Evolutionary conservation across 176 grass and related monocot genomes (phyloP), one percentile per base, ranked within the genome.

Genomic region (Lolium perenne): DNA sequence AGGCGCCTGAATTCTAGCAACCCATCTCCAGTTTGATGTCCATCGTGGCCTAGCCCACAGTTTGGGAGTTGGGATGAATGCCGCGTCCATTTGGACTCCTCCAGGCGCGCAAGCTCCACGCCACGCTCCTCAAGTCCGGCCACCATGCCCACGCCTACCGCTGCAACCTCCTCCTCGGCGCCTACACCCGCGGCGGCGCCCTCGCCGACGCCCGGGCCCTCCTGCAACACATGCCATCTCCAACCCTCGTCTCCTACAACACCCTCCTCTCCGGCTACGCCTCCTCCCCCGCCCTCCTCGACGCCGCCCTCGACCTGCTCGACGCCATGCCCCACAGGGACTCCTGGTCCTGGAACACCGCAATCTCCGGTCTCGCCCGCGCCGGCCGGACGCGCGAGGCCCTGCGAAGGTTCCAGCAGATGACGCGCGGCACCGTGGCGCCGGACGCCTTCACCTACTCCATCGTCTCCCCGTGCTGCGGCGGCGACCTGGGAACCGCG

Each of bases 331-430:
- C 53, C 11, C 10, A 78, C 17, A 57, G 18, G 32, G 74, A 75
- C 17, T 32, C 74, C 25, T 75, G 72, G 47, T 77, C 74, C 25
- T 55, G 74, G 74, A 77, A 77, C 74, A 77, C 74, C 26, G 50
- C 50, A 10, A 77, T 77, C 8, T 77, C 50, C 17, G 50, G 74
- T 9, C 74, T 77, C 51, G 51, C 50, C 50, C 74, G 74, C 51
- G 8, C 51, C 50, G 15, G 48, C 22, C 74, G 16, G 26, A 8
- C 50, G 1, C 8, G 26, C 16, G 74, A 77, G 4, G 74, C 50
- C 8, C 29, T 77, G 50, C 50, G 25, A 18, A 20, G 5, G 17
- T 77, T 77, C 74, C 35, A 13, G 32, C 53, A 58, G 53, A 41
- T 78, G 75, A 41, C 75, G 29, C 75, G 53, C 26, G 32, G 51